Evolutionary conservation across 441 rosid species (phyloP).

Genomic region (Pelargonium fulgidum): DNA sequence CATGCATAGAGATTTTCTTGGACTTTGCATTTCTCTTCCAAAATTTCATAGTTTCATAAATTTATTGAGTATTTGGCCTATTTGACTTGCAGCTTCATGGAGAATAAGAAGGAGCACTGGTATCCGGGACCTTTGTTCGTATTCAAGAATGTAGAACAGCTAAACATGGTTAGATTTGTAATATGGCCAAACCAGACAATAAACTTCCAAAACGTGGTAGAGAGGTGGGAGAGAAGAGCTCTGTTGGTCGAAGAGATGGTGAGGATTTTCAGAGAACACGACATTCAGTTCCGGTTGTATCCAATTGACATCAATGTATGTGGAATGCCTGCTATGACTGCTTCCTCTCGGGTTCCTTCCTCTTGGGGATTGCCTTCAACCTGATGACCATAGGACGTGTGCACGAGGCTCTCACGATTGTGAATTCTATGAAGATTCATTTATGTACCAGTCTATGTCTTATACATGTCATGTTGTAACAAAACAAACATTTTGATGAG

Average conservation of each 20-base stretch:
- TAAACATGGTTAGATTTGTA: neutral
- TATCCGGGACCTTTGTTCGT: neutral
- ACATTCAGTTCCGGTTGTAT: constrained; percentile 52
- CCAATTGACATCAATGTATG: constrained; percentile 37
- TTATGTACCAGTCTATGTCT: too few species aligned
- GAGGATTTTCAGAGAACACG: constrained; percentile 56
- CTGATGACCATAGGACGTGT: too few species aligned
- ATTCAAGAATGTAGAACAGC: neutral
- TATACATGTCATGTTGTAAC: too few species aligned
- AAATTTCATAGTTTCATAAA: too few species aligned
- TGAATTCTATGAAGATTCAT: too few species aligned
- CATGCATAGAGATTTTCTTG: too few species aligned
- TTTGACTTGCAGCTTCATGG: constrained; percentile 7
- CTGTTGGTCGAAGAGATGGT: constrained; percentile 57
- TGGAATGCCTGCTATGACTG: neutral
- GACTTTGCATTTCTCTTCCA: too few species aligned
- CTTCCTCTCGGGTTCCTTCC: neutral
- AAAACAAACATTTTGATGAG: too few species aligned
- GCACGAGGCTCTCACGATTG: too few species aligned
- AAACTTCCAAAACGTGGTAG: constrained; percentile 63
- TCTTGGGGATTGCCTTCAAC: neutral
- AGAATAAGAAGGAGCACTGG: constrained; percentile 7
- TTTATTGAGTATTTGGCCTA: too few species aligned
- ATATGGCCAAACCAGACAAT: constrained; percentile 30
- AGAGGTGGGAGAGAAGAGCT: constrained; percentile 49